Conservation (phyloP, 2,329 filamentous ascomycete species). For the Xylaria polymorpha region DNA sequence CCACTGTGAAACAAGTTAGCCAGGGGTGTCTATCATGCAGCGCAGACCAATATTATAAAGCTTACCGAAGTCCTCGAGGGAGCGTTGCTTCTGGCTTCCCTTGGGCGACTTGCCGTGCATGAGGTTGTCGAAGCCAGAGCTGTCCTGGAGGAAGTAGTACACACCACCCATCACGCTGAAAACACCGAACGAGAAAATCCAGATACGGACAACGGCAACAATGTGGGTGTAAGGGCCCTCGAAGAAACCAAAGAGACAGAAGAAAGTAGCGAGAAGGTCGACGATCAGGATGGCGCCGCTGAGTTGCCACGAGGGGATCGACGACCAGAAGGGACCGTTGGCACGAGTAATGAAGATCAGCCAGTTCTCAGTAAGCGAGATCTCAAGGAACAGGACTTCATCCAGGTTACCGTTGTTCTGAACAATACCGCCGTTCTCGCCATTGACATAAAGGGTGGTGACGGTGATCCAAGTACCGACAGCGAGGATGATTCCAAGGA, state of each 20-base stretch:
- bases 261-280: conserved; percentile 85
- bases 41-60: conserved; percentile 43
- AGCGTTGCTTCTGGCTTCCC: conserved; percentile 84
- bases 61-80: conserved; percentile 90
- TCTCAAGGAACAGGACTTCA: conserved; percentile 87
- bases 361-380: conserved; percentile 94
- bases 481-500: conserved; percentile 84
- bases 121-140: conserved; percentile 85
- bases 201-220: conserved; percentile 87
- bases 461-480: conserved; percentile 89
- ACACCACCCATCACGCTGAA: conserved; percentile 82
- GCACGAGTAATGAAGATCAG: conserved; percentile 96
- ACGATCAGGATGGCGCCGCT: conserved; percentile 81
- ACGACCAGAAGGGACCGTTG: conserved; percentile 93
- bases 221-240: conserved; percentile 76
- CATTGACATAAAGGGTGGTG: conserved; percentile 79
- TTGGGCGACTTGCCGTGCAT: conserved; percentile 92
- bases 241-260: conserved; percentile 89
- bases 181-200: conserved; percentile 90
- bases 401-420: conserved; percentile 89
- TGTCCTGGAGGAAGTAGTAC: conserved; percentile 86
- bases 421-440: conserved; percentile 81
- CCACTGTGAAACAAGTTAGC: conserved; percentile 72
- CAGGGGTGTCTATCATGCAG: conserved; percentile 14
- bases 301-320: conserved; percentile 87